Evolutionary conservation across 208 protist genomes (phyloP), one percentile per base, ranked within the genome.

Genomic region (Phytomonas sp.): DNA sequence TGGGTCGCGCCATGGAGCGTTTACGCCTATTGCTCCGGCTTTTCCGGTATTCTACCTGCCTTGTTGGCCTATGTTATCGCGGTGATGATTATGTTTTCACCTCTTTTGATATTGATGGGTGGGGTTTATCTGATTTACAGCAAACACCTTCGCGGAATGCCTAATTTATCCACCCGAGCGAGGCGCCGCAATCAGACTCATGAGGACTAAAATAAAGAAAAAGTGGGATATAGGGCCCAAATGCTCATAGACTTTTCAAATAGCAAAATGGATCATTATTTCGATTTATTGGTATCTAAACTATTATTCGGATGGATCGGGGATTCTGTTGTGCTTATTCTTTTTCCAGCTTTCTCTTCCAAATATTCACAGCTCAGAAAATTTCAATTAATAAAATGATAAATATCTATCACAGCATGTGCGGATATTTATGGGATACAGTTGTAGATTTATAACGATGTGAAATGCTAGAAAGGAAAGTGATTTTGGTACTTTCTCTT

Each of bases 1-100:
- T 92, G 86, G 86, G 70, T 74, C 2, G 84, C 86, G 0, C 92
- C 92, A 26, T 82, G 78, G 78, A 88, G 80, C 56, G 84, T 94
- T 60, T 94, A 87, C 62, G 75, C 73, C 33, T 96, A 94, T 79
- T 86, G 67, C 5, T 86, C 86, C 36, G 85, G 86, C 29, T 33
- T 84, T 31, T 68, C 76, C 0, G 86, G 89, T 60, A 16, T 96
- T 14, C 61, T 93, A 37, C 72, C 85, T 23, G 89, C 79, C 0
- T 16, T 86, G 6, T 37, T 84, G 4, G 89, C 85, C 0, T 96
- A 90, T 69, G 60, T 76, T 14, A 64, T 79, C 0, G 86, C 80
- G 11, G 86, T 94, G 19, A 7, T 76, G 26, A 70, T 92, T 3
- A 91, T 94, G 81, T 71, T 71, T 29, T 72, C 88, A 0, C 92